phyloP scores from a whole-genome alignment of 768 basidiomycete species.

The Cytidiella melzeri region DNA sequence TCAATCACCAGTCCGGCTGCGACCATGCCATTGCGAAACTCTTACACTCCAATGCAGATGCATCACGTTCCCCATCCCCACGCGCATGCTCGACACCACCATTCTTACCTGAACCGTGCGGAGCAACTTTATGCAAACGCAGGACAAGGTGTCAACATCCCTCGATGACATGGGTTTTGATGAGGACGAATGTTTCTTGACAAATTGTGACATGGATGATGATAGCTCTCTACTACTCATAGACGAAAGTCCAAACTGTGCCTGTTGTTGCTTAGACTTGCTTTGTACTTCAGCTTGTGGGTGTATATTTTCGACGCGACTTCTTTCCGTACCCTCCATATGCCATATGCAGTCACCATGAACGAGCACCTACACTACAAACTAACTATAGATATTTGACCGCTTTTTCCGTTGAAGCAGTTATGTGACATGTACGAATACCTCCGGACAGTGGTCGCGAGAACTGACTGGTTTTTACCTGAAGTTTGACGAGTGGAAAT shows the following conservation, averaged over 20 bases:
- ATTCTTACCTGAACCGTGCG: constrained; percentile 40
- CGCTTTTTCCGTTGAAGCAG: too few species aligned
- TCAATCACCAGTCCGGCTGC: background rate
- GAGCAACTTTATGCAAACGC: constrained; percentile 22
- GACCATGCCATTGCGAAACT: constrained; percentile 46
- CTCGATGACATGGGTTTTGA: background rate
- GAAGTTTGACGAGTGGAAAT: too few species aligned
- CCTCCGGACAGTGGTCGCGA: too few species aligned
- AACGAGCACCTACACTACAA: too few species aligned
- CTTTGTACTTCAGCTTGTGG: background rate
- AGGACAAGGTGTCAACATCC: background rate
- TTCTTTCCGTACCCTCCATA: too few species aligned
- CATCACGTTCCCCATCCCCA: constrained; percentile 80
- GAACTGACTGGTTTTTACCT: too few species aligned
- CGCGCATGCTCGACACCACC: constrained; percentile 69
- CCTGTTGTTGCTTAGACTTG: background rate
- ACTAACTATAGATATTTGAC: too few species aligned
- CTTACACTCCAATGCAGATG: constrained; percentile 53
- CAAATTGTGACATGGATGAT: too few species aligned
- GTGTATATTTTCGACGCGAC: too few species aligned
- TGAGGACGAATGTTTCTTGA: too few species aligned
- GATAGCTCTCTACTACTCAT: background rate
- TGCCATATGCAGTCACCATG: too few species aligned
- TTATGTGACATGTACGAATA: too few species aligned
- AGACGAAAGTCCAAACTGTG: background rate